phyloP scores from a whole-genome alignment of 2,329 filamentous ascomycete genomes.

The Geosmithia flava region DNA sequence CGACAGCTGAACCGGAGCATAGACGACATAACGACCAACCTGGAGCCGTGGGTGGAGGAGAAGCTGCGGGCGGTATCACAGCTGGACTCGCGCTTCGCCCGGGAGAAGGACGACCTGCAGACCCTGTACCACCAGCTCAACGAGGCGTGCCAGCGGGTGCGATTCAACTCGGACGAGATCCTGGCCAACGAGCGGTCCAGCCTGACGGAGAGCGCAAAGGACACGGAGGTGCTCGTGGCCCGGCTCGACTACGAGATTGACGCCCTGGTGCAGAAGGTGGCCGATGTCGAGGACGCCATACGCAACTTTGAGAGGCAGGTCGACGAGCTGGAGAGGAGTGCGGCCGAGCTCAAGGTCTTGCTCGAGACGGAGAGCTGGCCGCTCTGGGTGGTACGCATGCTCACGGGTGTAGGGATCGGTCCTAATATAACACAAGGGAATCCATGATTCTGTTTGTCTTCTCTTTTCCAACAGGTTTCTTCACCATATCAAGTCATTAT shows the following conservation, averaged over 20 bases:
- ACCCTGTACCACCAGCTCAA: conserved; percentile 55
- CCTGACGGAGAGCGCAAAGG: conserved; percentile 60
- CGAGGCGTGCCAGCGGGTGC: conserved; percentile 57
- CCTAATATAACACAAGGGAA: conserved; percentile 33
- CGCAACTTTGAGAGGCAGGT: conserved; percentile 70
- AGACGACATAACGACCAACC: conserved; percentile 32
- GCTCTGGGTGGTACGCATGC: conserved; percentile 49
- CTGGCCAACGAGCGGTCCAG: conserved; percentile 56
- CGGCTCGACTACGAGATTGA: conserved; percentile 89
- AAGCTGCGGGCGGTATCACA: conserved; percentile 43
- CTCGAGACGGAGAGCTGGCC: conserved; percentile 53
- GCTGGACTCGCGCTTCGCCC: conserved; percentile 49
- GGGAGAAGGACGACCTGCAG: conserved; percentile 54
- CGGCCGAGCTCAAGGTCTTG: conserved; percentile 48
- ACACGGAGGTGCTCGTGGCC: conserved; percentile 68
- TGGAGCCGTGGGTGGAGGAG: conserved; percentile 48
- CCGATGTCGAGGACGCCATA: conserved; percentile 78
- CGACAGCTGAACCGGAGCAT: conserved; percentile 41
- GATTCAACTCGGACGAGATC: conserved; percentile 55
- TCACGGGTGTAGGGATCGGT: conserved; percentile 48
- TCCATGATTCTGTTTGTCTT: not conserved
- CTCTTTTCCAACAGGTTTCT: not conserved
- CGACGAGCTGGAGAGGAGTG: conserved; percentile 52
- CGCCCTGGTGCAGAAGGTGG: conserved; percentile 64
- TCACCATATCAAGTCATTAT: not conserved